A percentile compares a stretch with the other conserved stretches of the same genome.
Conservation (phyloP, 2,329 filamentous ascomycete genomes). For the Tolypocladium guangdongense region DNA sequence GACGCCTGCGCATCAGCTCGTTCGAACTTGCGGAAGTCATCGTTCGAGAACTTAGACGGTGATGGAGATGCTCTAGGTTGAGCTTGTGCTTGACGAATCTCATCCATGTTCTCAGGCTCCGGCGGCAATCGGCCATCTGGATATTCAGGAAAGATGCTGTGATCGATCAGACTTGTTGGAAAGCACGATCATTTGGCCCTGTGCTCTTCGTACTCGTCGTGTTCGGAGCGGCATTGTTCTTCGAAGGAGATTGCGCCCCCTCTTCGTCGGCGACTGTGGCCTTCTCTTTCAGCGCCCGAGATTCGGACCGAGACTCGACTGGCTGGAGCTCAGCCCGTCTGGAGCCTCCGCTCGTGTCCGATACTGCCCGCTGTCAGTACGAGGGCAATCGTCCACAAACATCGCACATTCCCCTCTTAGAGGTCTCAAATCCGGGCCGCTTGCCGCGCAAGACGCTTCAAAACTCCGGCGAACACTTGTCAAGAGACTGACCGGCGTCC, state of each 20-base stretch:
- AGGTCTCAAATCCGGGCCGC: neutral
- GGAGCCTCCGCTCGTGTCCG: neutral
- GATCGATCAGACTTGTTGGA: slow-evolving; percentile 10
- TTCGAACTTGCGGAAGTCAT: slow-evolving; percentile 18
- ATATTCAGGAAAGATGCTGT: slow-evolving; percentile 8
- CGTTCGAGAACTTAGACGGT: slow-evolving; percentile 20
- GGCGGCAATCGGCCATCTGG: slow-evolving; percentile 5
- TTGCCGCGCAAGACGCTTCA: neutral
- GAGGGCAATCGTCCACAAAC: no score
- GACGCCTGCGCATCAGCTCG: slow-evolving; percentile 15
- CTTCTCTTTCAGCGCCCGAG: neutral
- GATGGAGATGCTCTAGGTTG: slow-evolving; percentile 20
- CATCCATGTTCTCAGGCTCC: slow-evolving; percentile 10
- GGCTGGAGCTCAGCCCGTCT: neutral
- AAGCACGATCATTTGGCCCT: slow-evolving; percentile 10
- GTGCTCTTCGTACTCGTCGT: slow-evolving; percentile 7
- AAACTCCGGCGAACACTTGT: neutral
- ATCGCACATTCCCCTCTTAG: neutral
- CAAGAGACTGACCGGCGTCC: neutral
- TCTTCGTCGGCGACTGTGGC: no score
- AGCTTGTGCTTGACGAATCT: slow-evolving; percentile 6
- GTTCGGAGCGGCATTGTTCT: neutral
- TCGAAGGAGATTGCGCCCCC: neutral
- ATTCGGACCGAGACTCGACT: neutral
- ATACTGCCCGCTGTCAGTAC: neutral